Evolutionary conservation across 2,329 filamentous ascomycete genomes (phyloP).

Genomic region (Colletotrichum ledebouriae): DNA sequence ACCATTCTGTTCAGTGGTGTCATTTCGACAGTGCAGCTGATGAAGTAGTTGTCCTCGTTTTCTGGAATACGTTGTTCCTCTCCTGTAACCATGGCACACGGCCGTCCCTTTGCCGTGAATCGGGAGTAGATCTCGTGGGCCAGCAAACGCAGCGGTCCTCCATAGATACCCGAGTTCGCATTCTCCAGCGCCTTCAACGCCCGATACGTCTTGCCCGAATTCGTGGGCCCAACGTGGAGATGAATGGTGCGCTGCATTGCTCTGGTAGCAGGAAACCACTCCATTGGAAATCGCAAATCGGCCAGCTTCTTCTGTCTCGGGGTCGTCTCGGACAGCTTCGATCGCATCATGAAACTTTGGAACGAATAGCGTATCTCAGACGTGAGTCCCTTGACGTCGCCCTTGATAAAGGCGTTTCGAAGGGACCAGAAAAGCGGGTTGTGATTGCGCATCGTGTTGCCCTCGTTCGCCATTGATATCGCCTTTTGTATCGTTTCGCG

Average conservation of each 20-base stretch:
- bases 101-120: conserved; percentile 80
- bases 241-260: conserved; percentile 86
- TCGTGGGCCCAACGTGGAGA: conserved; percentile 95
- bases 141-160: conserved; percentile 87
- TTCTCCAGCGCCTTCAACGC: conserved; percentile 87
- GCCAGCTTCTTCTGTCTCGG: conserved; percentile 75
- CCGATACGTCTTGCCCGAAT: conserved; percentile 98
- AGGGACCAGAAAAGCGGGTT: conserved; percentile 72
- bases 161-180: conserved; percentile 84
- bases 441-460: conserved; percentile 53
- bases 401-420: conserved; percentile 69
- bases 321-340: conserved; percentile 67
- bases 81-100: conserved; percentile 87
- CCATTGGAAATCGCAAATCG: conserved; percentile 89
- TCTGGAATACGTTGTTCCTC: conserved; percentile 84
- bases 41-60: conserved; percentile 70
- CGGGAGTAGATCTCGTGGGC: conserved; percentile 97
- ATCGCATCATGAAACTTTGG: conserved; percentile 72
- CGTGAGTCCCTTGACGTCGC: conserved; percentile 63
- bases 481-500: conserved; percentile 59
- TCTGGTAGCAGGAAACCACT: conserved; percentile 92
- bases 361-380: conserved; percentile 77
- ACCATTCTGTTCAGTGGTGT: conserved; percentile 67
- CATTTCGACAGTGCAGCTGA: conserved; percentile 96
- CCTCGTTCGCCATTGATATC: conserved; percentile 58